Percentiles rank a stretch among this genome's conserved stretches.
phyloP scores from a whole-genome alignment of 2,329 filamentous ascomycete genomes.

The Aphanocladium album region DNA sequence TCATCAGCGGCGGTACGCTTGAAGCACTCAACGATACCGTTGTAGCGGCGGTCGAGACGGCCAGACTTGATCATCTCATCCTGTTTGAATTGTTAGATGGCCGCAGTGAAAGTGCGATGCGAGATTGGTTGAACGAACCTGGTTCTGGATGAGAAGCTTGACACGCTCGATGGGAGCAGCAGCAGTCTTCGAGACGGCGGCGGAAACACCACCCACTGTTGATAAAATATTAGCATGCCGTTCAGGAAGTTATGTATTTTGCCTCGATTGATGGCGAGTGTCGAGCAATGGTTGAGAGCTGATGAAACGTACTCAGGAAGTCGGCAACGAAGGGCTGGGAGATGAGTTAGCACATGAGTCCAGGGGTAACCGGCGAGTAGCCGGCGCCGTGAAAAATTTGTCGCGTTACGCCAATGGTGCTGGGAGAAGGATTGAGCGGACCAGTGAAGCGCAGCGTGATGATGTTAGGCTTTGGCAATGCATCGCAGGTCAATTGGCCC shows the following conservation, averaged over 20 bases:
- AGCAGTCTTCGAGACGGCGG: constrained; percentile 99
- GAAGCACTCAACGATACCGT: constrained; percentile 94
- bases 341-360: constrained; percentile 29
- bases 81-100: constrained; percentile 46
- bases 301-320: constrained; percentile 84
- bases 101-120: not conserved
- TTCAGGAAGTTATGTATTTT: not conserved
- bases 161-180: constrained; percentile 99
- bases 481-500: constrained; percentile 19
- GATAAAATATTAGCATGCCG: constrained; percentile 25
- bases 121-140: constrained; percentile 60
- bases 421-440: not conserved
- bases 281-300: not conserved
- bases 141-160: constrained; percentile 99
- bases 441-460: not conserved
- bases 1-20: constrained; percentile 81
- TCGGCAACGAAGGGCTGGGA: constrained; percentile 87
- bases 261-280: not conserved
- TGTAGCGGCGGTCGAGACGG: constrained; percentile 97
- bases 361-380: constrained; percentile 4
- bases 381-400: constrained; percentile 12
- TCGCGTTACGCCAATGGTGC: not conserved
- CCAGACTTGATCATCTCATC: constrained; percentile 99
- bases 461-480: not conserved
- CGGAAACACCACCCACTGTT: constrained; percentile 98